Percentiles rank a stretch among this genome's conserved stretches.
These are phyloP conservation scores for Mariannaea elegans DNA, from an alignment of 2,329 filamentous ascomycete species.

Conservation along the genomic window DNA sequence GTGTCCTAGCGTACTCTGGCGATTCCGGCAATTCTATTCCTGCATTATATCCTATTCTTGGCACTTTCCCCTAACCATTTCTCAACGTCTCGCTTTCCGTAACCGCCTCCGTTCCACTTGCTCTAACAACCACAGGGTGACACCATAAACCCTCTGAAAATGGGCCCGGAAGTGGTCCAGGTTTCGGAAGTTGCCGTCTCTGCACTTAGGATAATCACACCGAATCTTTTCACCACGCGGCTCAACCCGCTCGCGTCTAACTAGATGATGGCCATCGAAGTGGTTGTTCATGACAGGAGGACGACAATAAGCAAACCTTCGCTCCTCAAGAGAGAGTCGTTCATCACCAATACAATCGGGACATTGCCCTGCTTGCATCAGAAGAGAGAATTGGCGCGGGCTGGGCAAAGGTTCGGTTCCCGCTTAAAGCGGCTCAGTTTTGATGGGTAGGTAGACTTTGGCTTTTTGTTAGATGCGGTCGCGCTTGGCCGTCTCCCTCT, in stretches of 20 bases:
- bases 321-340: not conserved
- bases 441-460: not conserved
- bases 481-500: slow-evolving; percentile 33
- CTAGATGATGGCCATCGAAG: slow-evolving; percentile 33
- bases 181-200: no score
- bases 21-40: no score
- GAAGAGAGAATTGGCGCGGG: slow-evolving; percentile 5
- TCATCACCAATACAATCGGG: slow-evolving; percentile 1
- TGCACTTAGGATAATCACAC: no score
- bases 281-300: slow-evolving; percentile 30
- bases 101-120: no score
- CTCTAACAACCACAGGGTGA: no score
- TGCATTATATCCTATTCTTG: no score
- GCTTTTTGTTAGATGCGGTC: not conserved
- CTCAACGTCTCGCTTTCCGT: no score
- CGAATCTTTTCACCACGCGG: slow-evolving; percentile 21
- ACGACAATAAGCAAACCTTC: not conserved
- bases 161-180: no score
- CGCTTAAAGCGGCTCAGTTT: not conserved
- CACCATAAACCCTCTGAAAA: no score
- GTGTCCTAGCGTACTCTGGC: no score
- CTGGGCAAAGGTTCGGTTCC: not conserved
- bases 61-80: no score
- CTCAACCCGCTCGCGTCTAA: slow-evolving; percentile 23
- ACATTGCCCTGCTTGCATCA: not conserved